phyloP scores from a whole-genome alignment of 805 yeast genomes.

The Yamadazyma sp. region DNA sequence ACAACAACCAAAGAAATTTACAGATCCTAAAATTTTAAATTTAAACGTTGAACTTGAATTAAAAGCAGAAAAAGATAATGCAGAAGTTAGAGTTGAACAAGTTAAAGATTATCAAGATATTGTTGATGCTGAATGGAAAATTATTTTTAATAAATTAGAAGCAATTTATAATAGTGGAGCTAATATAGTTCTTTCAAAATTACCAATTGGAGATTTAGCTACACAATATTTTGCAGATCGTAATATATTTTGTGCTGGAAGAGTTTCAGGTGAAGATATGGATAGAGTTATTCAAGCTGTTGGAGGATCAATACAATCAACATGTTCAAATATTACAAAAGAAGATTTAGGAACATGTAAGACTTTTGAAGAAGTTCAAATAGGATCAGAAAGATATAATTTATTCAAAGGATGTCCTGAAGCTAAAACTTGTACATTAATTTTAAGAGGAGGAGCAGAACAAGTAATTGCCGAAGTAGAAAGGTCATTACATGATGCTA shows the following conservation, averaged over 20 bases:
- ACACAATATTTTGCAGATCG: slow-evolving; percentile 98
- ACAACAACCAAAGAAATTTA: slow-evolving; percentile 90
- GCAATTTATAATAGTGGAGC: slow-evolving; percentile 85
- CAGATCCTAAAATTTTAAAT: slow-evolving; percentile 75
- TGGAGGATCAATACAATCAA: slow-evolving; percentile 83
- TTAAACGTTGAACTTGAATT: slow-evolving; percentile 92
- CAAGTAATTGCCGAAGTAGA: slow-evolving; percentile 98
- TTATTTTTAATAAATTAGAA: slow-evolving; percentile 81
- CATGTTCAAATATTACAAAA: slow-evolving; percentile 64
- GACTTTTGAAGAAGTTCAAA: slow-evolving; percentile 86
- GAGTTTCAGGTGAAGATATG: slow-evolving; percentile 87
- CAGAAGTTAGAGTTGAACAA: slow-evolving; percentile 94
- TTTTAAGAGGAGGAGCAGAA: slow-evolving; percentile 96
- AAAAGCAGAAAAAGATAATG: slow-evolving; percentile 98
- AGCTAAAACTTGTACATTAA: slow-evolving; percentile 89
- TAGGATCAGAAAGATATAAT: slow-evolving; percentile 94
- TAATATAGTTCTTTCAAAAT: slow-evolving; percentile 84
- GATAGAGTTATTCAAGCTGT: slow-evolving; percentile 90
- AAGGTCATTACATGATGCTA: slow-evolving; percentile 92
- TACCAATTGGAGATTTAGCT: slow-evolving; percentile 98
- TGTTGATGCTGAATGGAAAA: slow-evolving; percentile 99
- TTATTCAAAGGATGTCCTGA: slow-evolving; percentile 88
- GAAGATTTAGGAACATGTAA: slow-evolving; percentile 84
- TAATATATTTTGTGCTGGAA: slow-evolving; percentile 94
- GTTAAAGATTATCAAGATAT: slow-evolving; percentile 92